phyloP scores from a whole-genome alignment of 2,329 filamentous ascomycete species.

The Pyrenochaeta sp. region DNA sequence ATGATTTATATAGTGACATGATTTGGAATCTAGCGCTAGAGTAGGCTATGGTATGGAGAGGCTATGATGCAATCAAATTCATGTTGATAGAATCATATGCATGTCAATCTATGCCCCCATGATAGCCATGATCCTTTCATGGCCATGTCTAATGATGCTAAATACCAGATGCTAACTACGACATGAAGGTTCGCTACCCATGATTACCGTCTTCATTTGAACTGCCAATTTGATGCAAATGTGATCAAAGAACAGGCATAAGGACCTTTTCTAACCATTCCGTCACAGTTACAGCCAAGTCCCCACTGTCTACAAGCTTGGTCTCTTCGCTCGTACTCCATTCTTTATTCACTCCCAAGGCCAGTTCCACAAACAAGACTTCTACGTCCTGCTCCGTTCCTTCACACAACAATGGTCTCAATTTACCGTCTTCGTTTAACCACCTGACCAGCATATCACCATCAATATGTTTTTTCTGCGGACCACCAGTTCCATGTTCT shows the following conservation, averaged over 20 bases:
- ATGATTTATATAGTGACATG: too few species aligned
- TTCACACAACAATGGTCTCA: conserved; percentile 18
- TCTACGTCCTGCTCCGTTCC: conserved; percentile 30
- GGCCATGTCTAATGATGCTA: too few species aligned
- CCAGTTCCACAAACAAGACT: conserved; percentile 36
- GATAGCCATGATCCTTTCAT: neutral
- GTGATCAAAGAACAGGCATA: conserved; percentile 29
- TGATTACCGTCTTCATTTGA: too few species aligned
- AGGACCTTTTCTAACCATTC: conserved; percentile 34
- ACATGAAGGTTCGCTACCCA: too few species aligned
- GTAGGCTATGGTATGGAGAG: too few species aligned
- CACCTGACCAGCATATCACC: conserved; percentile 51
- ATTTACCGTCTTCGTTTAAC: conserved; percentile 32
- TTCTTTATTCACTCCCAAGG: conserved; percentile 14
- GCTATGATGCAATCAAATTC: too few species aligned
- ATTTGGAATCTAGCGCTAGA: too few species aligned
- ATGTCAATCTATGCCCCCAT: too few species aligned
- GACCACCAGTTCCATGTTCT: conserved; percentile 17
- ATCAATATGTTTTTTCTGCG: conserved; percentile 50
- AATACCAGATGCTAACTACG: too few species aligned
- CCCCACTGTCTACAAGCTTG: conserved; percentile 24
- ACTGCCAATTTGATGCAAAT: too few species aligned
- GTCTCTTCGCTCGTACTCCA: conserved; percentile 20
- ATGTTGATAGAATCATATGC: too few species aligned
- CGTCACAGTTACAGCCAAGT: conserved; percentile 11